Evolutionary conservation across 768 basidiomycete species (phyloP), one percentile per base, ranked within the genome.

Genomic region (Mycena crocata): DNA sequence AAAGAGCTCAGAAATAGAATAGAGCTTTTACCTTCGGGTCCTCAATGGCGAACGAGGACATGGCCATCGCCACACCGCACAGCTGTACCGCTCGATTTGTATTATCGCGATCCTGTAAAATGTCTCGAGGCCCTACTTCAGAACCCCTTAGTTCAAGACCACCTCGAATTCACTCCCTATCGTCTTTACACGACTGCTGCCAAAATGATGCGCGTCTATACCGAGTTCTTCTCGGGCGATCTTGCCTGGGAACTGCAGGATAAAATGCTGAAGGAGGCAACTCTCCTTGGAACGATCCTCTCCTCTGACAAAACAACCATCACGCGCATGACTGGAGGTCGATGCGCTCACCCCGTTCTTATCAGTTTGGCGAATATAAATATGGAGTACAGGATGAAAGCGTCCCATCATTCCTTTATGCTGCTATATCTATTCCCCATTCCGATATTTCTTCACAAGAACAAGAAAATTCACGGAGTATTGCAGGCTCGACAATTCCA

Each of bases 281-380:
- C 71, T 2, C 17, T 76, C 12, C 40, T 73, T 6, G 73, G 72
- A 17, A 45, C 49, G 2, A 60, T 72, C 21, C 34, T 72, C 26
- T 63, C 72, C 0, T 68, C 68, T 17, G 75, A 76, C 45, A 74
- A 73, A 52, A 74, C 73, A 8, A 67, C 40, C 5, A 68, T 75
- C 12, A 51, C 66, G n/a, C 42, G 42, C 17, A 66, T 72, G 54
- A 72, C 68, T 15, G 70, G 74, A 1, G 57, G 68, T 21, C 57
- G 40, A 5, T 24, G 44, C 2, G 57, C 68, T 1, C 69, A 76
- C 32, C 73, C 67, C 8, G 34, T 68, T n/a, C 56, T 71, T 13
- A 52, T 71, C 31, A 61, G 51, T n/a, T 34, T 73, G 12, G 62
- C 69, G 0, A 72, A 74, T 42, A 63, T 75, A 21, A 39, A 50